A percentile compares a stretch with the other conserved stretches of the same genome.
phyloP scores from a whole-genome alignment of 441 rosid species.

The Melastoma candidum region DNA sequence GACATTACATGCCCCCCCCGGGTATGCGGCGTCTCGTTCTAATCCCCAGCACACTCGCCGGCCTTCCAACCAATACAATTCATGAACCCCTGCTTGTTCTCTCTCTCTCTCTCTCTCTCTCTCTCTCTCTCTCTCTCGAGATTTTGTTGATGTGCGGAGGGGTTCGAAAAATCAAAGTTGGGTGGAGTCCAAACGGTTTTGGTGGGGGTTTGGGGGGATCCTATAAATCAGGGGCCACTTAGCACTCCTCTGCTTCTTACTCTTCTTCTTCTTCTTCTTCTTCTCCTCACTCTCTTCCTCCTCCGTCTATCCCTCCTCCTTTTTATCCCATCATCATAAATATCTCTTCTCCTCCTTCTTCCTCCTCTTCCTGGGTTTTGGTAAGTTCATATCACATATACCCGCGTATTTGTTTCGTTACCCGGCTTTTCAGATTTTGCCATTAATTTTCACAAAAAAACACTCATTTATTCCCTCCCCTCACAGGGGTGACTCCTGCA shows the following conservation, averaged over 20 bases:
- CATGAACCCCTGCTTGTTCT: background rate
- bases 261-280: background rate
- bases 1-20: slow-evolving; percentile 9
- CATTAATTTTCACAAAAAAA: too few species aligned
- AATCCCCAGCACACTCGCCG: background rate
- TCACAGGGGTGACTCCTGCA: too few species aligned
- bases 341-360: too few species aligned
- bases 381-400: too few species aligned
- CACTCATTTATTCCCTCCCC: too few species aligned
- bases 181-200: slow-evolving; percentile 14
- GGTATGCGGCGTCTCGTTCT: slow-evolving; percentile 34
- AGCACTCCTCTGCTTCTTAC: slow-evolving; percentile 21
- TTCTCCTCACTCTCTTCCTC: slow-evolving; percentile 6
- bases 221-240: slow-evolving; percentile 53
- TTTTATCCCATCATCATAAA: too few species aligned
- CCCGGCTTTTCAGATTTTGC: too few species aligned
- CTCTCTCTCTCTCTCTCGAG: background rate
- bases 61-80: background rate
- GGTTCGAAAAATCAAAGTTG: background rate
- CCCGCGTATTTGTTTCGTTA: too few species aligned
- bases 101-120: background rate
- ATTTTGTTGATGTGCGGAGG: background rate
- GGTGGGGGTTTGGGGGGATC: slow-evolving; percentile 20
- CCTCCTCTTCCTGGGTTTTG: too few species aligned
- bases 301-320: too few species aligned